phyloP scores from a whole-genome alignment of 306 rosid genomes.

The Rosa multiflora region DNA sequence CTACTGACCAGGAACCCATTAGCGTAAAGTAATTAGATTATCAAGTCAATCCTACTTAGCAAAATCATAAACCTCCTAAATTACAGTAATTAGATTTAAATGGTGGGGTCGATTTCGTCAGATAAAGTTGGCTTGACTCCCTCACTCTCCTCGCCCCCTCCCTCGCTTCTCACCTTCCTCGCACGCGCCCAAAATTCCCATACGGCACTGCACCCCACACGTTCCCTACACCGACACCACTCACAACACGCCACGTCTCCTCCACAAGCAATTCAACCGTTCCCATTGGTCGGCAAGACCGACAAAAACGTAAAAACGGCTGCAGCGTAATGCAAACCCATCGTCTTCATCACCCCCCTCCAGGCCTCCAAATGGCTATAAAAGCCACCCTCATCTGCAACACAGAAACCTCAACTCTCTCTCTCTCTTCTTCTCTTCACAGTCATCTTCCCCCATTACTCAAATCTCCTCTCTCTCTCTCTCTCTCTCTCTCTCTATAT shows the following conservation, averaged over 20 bases:
- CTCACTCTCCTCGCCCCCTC: not conserved
- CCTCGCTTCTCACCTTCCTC: not conserved
- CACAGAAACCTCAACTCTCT: not conserved
- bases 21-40: not conserved
- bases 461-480: not conserved
- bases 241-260: slow-evolving; percentile 17
- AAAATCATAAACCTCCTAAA: not conserved
- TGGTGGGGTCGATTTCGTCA: slow-evolving; percentile 20
- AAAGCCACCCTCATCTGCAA: not conserved
- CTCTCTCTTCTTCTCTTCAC: not conserved
- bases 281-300: not conserved
- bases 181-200: not conserved
- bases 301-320: not conserved
- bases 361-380: slow-evolving; percentile 22
- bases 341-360: slow-evolving; percentile 4
- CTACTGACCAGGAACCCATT: slow-evolving; percentile 6
- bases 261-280: not conserved
- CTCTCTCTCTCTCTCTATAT: not conserved
- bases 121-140: slow-evolving; percentile 28
- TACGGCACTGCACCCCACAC: not conserved
- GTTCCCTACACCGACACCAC: not conserved
- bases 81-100: not conserved
- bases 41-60: not conserved
- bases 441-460: no score
- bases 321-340: slow-evolving; percentile 4